Conservation (phyloP, 768 basidiomycete species). For the Lyophyllum decastes region DNA sequence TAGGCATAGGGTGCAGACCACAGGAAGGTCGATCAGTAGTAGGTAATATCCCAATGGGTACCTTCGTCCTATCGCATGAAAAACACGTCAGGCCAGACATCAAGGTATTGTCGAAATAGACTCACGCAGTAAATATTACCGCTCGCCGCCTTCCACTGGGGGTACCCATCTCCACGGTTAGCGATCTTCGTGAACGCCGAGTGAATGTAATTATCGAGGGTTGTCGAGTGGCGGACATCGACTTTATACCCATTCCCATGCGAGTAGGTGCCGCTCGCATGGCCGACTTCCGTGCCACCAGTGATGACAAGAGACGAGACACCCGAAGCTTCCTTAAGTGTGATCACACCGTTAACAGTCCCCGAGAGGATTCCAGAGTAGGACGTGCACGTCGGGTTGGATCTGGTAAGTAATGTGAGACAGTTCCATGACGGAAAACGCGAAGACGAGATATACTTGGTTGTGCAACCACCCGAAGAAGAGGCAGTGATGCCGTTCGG, state of each 20-base stretch:
- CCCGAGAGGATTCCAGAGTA: constrained; percentile 27
- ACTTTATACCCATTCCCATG: constrained; percentile 31
- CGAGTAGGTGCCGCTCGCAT: constrained; percentile 27
- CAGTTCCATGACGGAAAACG: not conserved
- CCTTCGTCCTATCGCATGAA: constrained; percentile 24
- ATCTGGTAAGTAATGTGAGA: constrained; percentile 1
- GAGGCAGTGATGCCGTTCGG: constrained; percentile 27
- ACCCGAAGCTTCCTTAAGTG: constrained; percentile 41
- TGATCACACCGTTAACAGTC: constrained; percentile 29
- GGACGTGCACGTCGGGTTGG: constrained; percentile 26
- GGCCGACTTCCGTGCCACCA: constrained; percentile 46
- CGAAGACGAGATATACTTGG: constrained; percentile 6
- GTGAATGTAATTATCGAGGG: constrained; percentile 26
- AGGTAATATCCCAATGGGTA: constrained; percentile 29
- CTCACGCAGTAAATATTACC: constrained; percentile 31
- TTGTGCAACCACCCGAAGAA: constrained; percentile 26
- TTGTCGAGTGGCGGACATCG: constrained; percentile 23
- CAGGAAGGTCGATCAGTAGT: constrained; percentile 6
- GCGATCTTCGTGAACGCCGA: constrained; percentile 25
- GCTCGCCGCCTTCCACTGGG: constrained; percentile 26
- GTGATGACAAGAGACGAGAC: constrained; percentile 65
- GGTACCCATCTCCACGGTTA: constrained; percentile 27
- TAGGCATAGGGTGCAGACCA: no score
- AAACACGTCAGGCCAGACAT: no score
- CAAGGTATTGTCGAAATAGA: not conserved